Base-by-base conservation (phyloP, 2,329 filamentous ascomycete genomes). In the Xylariaceae sp. region DNA sequence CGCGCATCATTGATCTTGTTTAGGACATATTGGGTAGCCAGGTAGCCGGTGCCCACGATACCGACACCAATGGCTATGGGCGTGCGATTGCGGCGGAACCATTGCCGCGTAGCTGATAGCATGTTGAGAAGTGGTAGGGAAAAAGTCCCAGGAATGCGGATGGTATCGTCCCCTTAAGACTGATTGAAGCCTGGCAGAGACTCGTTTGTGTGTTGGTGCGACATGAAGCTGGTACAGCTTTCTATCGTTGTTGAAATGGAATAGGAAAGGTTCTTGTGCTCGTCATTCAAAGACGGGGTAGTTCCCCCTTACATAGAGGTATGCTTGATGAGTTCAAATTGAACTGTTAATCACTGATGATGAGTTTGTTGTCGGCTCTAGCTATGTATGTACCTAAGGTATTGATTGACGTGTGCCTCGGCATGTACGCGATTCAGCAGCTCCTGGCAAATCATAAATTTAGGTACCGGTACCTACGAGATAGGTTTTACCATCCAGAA, bases 1-100 rank as follows among this genome's bases (percentile, higher is more conserved):
- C 93, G 87, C 67, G 94, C 92, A 76, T 98, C 93, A 65, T 89
- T 89, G 70, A 98, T 88, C 82, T 96, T 98, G 69, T 84, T 85
- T 71, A 97, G 76, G 65, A 96, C 86, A 87, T 97, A 99, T 75
- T 96, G 92, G 34, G 91, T 92, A 53, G 90, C 93, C 59, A 97
- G 79, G 76, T 99, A 99, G 65, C 92, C 92, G 50, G 90, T 91
- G 65, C 94, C 93, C 64, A 97, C 78, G 65, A 98, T 85, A 64
- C 93, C 92, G 57, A 91, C 87, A 64, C 93, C 92, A 71, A 99
- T 85, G 73, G 92, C 91, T 73, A 99, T 85, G 70, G 89, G 91
- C 70, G 90, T 95, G 74, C 92, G 87, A 79, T 99, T 96, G 77
- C 92, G 91, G 77, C 87, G 87, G 73, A 98, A 82, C 93, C 95